phyloP scores from a whole-genome alignment of 305 asterid species.

The Rubia occidens region DNA sequence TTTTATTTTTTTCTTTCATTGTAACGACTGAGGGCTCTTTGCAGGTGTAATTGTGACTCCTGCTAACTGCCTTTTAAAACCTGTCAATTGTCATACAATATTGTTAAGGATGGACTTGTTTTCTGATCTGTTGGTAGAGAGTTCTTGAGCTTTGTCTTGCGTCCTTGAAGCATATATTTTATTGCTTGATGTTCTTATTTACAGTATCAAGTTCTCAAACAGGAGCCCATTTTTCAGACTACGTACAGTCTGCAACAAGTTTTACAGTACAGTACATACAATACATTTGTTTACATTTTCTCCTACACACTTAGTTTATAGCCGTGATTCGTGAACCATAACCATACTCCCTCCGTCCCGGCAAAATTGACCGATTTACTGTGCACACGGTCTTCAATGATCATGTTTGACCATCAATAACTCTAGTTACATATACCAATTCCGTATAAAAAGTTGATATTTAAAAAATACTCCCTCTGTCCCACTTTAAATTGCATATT shows the following conservation, averaged over 20 bases:
- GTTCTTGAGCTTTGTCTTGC: background rate
- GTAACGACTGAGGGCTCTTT: background rate
- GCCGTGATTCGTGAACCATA: background rate
- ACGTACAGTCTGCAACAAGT: background rate
- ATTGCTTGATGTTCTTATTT: background rate
- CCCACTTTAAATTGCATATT: too few species aligned
- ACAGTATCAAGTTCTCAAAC: background rate
- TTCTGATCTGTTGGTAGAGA: background rate
- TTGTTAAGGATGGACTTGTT: background rate
- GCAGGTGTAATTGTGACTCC: background rate
- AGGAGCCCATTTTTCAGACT: background rate
- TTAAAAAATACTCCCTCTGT: too few species aligned
- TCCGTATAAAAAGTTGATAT: too few species aligned
- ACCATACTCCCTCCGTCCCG: too few species aligned
- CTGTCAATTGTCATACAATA: background rate
- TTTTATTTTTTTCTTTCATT: background rate
- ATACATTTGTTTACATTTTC: background rate
- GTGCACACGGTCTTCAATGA: too few species aligned
- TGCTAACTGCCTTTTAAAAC: background rate
- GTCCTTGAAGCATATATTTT: background rate
- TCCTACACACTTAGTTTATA: background rate
- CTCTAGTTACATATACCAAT: too few species aligned
- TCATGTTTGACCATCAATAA: too few species aligned
- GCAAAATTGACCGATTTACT: too few species aligned
- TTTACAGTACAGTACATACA: background rate